phyloP scores from a whole-genome alignment of 768 basidiomycete species.

The Podaxis sp. region DNA sequence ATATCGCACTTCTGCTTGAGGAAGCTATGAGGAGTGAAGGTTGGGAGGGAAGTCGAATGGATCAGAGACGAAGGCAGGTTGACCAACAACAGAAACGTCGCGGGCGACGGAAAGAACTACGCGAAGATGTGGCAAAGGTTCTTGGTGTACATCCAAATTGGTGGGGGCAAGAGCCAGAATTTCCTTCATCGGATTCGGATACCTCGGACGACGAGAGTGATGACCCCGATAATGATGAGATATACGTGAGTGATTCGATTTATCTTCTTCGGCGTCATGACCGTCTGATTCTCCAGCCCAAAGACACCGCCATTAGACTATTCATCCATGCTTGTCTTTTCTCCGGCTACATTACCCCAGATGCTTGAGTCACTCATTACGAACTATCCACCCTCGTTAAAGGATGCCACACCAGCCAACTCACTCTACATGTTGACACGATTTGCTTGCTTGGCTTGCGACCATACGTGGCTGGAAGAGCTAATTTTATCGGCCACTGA shows the following conservation, averaged over 20 bases:
- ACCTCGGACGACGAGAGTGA: slow-evolving; percentile 41
- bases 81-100: slow-evolving; percentile 58
- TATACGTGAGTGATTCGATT: slow-evolving; percentile 41
- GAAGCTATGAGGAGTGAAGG: slow-evolving; percentile 87
- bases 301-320: slow-evolving; percentile 77
- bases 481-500: slow-evolving; percentile 89
- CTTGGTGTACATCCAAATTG: slow-evolving; percentile 58
- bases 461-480: slow-evolving; percentile 90
- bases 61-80: slow-evolving; percentile 55
- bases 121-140: slow-evolving; percentile 54
- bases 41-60: slow-evolving; percentile 78
- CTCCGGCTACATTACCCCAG: slow-evolving; percentile 70
- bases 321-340: slow-evolving; percentile 91
- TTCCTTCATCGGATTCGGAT: slow-evolving; percentile 41
- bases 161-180: slow-evolving; percentile 59
- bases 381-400: slow-evolving; percentile 66
- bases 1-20: slow-evolving; percentile 82
- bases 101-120: slow-evolving; percentile 51
- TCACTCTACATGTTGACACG: slow-evolving; percentile 86
- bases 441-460: slow-evolving; percentile 91
- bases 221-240: slow-evolving; percentile 47
- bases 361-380: slow-evolving; percentile 83
- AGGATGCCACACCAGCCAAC: slow-evolving; percentile 87
- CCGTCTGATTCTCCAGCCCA: slow-evolving; percentile 20
- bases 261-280: not conserved